Evolutionary conservation across 139 green algal species (phyloP), one percentile per base, ranked within the genome.

Genomic region (Chlamydomonas incerta): DNA sequence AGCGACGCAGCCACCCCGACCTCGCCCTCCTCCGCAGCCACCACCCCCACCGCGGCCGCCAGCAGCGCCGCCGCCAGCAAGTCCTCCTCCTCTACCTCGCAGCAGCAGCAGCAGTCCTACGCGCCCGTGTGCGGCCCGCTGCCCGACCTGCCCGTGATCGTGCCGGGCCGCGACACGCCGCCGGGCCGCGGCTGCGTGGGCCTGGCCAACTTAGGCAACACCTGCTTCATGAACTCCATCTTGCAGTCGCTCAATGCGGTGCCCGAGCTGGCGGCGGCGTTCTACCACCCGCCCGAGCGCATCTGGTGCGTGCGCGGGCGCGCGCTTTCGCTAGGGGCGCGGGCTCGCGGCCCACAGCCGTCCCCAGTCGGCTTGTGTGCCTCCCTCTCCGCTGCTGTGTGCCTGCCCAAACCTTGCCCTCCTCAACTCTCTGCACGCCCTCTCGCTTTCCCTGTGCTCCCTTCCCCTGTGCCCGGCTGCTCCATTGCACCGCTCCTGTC

Each of bases 121-220:
- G 31, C 26, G 63, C 47, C 31, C 24, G 35, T 57, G 70, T 82
- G 76, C 28, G 55, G 75, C 41, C 71, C 63, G 26, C 68, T 89
- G 31, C 69, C 62, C 50, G 62, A 73, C 67, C 50, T 83, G 72
- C 58, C 34, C 1, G 34, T 83, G 46, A 29, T 83, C 46, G 15
- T 66, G 46, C 23, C 77, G n/a, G 46, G 63, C 18, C 77, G 77
- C 17, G 77, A 83, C 46, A 29, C 77, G 37, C 1, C n/a, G 23
- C 24, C 80, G 2, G 81, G 81, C 46, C 67, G 58, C 29, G 92
- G 90, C 60, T 89, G 86, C 69, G 88, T 93, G 14, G 96, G 96
- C 18, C 86, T 98, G 70, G 20, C 82, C 31, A 98, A 98, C 88
- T 83, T 97, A 73, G 95, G 95, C 79, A 98, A 98, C 90, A 97